Percentiles rank a stretch among this genome's conserved stretches.
Evolutionary conservation across 192 early-diverging fungal species (phyloP).

Genomic region (Backusella mclennaniae): DNA sequence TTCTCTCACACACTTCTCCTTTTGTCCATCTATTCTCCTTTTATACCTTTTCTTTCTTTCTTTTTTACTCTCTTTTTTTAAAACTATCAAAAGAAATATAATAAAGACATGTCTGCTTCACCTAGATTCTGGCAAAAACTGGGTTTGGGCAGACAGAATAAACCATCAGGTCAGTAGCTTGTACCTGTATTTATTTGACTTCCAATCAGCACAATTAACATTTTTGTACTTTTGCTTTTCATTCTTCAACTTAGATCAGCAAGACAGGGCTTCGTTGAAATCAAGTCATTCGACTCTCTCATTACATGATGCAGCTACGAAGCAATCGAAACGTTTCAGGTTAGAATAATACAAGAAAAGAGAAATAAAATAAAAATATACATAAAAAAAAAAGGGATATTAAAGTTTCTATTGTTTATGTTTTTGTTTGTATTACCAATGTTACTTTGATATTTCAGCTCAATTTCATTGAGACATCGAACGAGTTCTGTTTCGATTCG

Average conservation of each 20-base stretch:
- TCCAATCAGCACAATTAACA: neutral
- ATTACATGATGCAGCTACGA: neutral
- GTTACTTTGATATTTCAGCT: neutral
- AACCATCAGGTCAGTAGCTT: neutral
- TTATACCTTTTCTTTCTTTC: neutral
- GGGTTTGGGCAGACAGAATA: conserved; percentile 11
- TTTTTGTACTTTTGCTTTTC: neutral
- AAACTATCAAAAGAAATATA: neutral
- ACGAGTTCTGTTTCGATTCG: neutral
- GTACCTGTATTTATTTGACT: neutral
- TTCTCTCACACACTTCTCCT: conserved; percentile 4
- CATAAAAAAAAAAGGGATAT: neutral
- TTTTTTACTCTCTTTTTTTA: neutral
- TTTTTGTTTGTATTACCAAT: neutral
- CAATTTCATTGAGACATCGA: neutral
- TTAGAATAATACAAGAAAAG: neutral
- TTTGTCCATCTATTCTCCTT: conserved; percentile 2
- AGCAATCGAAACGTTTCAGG: conserved; percentile 10
- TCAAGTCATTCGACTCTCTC: conserved; percentile 1
- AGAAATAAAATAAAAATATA: neutral
- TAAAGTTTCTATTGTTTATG: neutral
- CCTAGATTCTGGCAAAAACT: conserved; percentile 19
- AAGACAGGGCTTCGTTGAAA: neutral
- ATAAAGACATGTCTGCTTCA: conserved; percentile 14
- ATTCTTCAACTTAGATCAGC: neutral